phyloP scores from a whole-genome alignment of 2,329 filamentous ascomycete species.

The Furcasterigmium sp. region DNA sequence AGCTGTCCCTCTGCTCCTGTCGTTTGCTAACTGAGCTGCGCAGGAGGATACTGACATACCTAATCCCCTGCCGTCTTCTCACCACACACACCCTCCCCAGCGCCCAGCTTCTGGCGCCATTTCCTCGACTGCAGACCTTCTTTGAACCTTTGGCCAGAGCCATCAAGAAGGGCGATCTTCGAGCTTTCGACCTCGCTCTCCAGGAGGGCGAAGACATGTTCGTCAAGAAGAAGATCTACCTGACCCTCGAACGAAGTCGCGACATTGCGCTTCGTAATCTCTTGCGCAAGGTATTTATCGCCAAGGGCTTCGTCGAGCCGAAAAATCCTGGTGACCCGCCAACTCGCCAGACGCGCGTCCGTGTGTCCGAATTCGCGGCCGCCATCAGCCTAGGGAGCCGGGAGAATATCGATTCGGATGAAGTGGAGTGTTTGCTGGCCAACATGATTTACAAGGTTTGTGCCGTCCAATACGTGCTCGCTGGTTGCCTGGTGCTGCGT shows the following conservation, averaged over 20 bases:
- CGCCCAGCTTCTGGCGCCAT: constrained; percentile 62
- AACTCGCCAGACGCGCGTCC: constrained; percentile 69
- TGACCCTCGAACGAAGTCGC: constrained; percentile 86
- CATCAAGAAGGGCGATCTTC: constrained; percentile 78
- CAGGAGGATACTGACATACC: constrained; percentile 86
- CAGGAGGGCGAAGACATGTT: constrained; percentile 84
- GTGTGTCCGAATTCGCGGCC: constrained; percentile 77
- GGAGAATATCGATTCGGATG: constrained; percentile 72
- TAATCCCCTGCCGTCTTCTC: constrained; percentile 88
- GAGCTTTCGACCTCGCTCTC: constrained; percentile 78
- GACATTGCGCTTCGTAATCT: constrained; percentile 91
- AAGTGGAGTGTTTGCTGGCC: constrained; percentile 90
- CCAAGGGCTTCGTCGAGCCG: constrained; percentile 72
- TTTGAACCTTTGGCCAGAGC: constrained; percentile 74
- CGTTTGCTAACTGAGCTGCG: constrained; percentile 9
- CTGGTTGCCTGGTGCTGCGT: not conserved
- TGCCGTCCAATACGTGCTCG: constrained; percentile 10
- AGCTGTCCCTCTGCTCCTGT: not conserved
- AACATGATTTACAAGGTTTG: constrained; percentile 97
- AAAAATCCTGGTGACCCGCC: constrained; percentile 63
- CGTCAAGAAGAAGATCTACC: constrained; percentile 86
- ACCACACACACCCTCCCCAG: constrained; percentile 83
- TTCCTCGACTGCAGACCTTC: constrained; percentile 69
- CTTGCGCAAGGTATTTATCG: constrained; percentile 83
- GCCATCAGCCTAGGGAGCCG: constrained; percentile 71